Evolutionary conservation across 768 basidiomycete genomes (phyloP), one percentile per base, ranked within the genome.

Genomic region (Leccinum subtestaceum): DNA sequence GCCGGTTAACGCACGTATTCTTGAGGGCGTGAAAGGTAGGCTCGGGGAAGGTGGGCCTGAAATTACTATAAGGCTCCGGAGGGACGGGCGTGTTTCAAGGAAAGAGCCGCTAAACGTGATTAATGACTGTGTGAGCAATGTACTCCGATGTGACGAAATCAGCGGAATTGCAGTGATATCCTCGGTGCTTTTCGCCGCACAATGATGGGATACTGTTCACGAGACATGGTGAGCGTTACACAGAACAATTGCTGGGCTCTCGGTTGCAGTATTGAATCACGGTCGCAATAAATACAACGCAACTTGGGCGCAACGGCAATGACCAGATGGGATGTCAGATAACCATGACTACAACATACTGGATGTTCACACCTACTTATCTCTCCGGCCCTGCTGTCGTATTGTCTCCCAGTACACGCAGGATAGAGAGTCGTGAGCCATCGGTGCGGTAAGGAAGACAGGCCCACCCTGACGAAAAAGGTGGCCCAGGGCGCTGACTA

Each of bases 301-400:
- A 31, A 32, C 36, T 15, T 15, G 7, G 49, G 40, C 25, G 53
- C 56, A 46, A 45, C n/a, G 32, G 32, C 23, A 53, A 19, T 56
- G 58, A 45, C 54, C 3, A 21, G 25, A 57, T 57, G 29, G 17
- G 38, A 8, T 3, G 19, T 52, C n/a, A 52, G 34, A 64, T 64
- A 64, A 65, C 63, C 63, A 64, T 64, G 60, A 21, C 63, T 58
- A 64, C 63, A 31, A 32, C 56, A 21, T 5, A 55, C 19, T 46
- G 15, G 51, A 31, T 19, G 32, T 54, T 59, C 62, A 40, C 62
- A 60, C 21, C 48, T 21, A 13, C n/a, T 48, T 21, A 10, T 13
- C 21, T 25, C 29, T 25, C 52, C 5, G n/a, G 27, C 46, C 57
- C 45, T 52, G 52, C 27, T 23, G 23, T 40, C 36, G 23, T 34